Base-by-base conservation (phyloP, 2,329 filamentous ascomycete species). In the Cytospora leucostoma region DNA sequence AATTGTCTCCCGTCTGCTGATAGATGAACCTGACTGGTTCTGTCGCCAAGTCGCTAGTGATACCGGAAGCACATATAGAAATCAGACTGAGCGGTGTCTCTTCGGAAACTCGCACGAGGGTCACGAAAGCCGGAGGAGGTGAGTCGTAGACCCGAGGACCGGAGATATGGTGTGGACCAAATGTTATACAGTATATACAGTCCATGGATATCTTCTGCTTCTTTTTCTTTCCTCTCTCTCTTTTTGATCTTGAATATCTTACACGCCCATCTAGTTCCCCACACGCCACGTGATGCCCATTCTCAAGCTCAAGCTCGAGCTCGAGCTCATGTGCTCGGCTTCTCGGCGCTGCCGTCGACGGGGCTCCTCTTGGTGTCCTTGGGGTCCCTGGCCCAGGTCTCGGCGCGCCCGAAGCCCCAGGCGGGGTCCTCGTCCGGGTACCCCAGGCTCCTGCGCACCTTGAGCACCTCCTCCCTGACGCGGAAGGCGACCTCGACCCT, bases 401-500 rank as follows among this genome's bases (percentile, higher is more conserved):
- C 91, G 0, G 90, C 92, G 34, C 93, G 77, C 10, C 87, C 89
- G 55, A 88, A 84, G 68, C 90, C 88, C 57, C 53, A 51, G 13
- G 52, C 58, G 0, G 90, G 88, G 69, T 96, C 91, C 68, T 96
- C 89, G 65, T 96, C 92, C 0, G 90, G 84, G 66, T 90, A 86
- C 1, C 93, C 93, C 63, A 90, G 78, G 52, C 82, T 82, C 67
- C 85, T 82, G 66, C 94, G 84, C 27, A 98, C 82, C 70, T 92
- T 91, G 58, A 94, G 76, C 3, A 99, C 89, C 73, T 96, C 90
- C 61, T 90, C 83, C 56, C 95, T 83, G 38, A 98, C 86, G 64
- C 88, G 84, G 74, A 83, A 82, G 2, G 94, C 92, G 56, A 94
- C 92, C 74, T 97, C 92, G 60, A 90, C 87, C 64, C 95, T 82